Evolutionary conservation across 179 eudicot genomes (phyloP).

Genomic region (Monotropa hypopitys): DNA sequence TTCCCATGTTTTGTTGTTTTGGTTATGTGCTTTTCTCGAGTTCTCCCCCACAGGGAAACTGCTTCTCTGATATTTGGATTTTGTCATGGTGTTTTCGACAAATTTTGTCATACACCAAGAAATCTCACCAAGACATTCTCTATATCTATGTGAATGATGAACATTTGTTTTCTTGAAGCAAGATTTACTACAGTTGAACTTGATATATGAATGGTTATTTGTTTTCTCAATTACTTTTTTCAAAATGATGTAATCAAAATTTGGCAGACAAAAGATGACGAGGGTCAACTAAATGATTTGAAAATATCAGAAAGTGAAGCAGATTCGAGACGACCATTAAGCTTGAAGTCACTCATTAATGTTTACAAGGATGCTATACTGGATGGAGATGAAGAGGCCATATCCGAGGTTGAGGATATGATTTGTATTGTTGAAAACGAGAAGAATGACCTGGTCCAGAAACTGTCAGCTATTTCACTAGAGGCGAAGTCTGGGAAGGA

Average conservation of each 20-base stretch:
- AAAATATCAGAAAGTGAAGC: constrained; percentile 20
- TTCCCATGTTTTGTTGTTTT: background rate
- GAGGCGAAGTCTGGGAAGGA: constrained; percentile 69
- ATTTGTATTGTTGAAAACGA: constrained; percentile 41
- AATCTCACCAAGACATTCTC: background rate
- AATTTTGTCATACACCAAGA: background rate
- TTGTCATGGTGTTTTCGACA: background rate
- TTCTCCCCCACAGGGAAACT: background rate
- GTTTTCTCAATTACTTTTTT: background rate
- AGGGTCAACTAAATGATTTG: constrained; percentile 18
- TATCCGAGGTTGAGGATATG: constrained; percentile 48
- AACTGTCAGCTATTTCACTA: constrained; percentile 32
- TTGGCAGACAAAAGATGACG: constrained; percentile 28
- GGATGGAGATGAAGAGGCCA: constrained; percentile 42
- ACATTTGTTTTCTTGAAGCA: background rate
- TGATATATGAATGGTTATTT: background rate
- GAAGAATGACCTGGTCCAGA: constrained; percentile 43
- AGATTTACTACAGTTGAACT: background rate
- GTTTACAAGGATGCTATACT: constrained; percentile 64
- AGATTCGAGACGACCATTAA: constrained; percentile 18
- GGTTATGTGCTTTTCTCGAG: background rate
- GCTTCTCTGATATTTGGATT: background rate
- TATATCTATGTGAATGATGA: background rate
- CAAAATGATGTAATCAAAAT: background rate
- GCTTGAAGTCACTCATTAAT: constrained; percentile 37